Evolutionary conservation across 2,329 filamentous ascomycete species (phyloP).

Genomic region (Xylaria sp.): DNA sequence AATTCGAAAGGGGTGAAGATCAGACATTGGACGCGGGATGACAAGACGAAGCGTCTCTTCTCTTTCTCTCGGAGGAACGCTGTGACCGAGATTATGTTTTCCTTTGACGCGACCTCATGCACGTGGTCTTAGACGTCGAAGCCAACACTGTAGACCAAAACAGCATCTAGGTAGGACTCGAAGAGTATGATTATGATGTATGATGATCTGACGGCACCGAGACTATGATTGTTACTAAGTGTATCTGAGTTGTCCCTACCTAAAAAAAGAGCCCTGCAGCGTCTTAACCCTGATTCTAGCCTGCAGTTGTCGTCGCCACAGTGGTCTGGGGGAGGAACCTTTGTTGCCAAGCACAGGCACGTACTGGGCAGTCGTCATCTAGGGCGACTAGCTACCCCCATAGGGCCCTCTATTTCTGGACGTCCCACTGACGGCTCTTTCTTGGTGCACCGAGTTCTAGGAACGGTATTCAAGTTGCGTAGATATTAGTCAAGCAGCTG

Average conservation of each 20-base stretch:
- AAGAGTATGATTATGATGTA: background rate
- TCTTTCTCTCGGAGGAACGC: background rate
- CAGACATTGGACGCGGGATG: background rate
- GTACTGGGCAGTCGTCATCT: slow-evolving; percentile 17
- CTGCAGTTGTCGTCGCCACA: background rate
- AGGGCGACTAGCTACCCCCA: background rate
- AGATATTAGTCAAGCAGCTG: slow-evolving; percentile 18
- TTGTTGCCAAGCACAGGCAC: slow-evolving; percentile 1
- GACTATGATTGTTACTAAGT: background rate
- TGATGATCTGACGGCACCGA: background rate
- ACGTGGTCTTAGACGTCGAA: background rate
- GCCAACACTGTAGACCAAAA: background rate
- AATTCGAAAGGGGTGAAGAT: background rate
- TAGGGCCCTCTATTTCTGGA: background rate
- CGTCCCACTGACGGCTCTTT: background rate
- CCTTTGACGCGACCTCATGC: slow-evolving; percentile 2
- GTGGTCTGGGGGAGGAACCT: background rate
- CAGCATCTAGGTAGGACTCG: background rate
- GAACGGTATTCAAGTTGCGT: slow-evolving; percentile 3
- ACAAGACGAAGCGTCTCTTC: background rate
- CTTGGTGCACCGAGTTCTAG: background rate
- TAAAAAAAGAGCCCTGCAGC: slow-evolving; percentile 15
- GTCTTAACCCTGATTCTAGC: slow-evolving; percentile 1
- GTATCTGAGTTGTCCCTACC: background rate
- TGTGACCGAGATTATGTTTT: background rate